phyloP scores from a whole-genome alignment of 805 yeast species.

The Sugiyamaella marilandica region DNA sequence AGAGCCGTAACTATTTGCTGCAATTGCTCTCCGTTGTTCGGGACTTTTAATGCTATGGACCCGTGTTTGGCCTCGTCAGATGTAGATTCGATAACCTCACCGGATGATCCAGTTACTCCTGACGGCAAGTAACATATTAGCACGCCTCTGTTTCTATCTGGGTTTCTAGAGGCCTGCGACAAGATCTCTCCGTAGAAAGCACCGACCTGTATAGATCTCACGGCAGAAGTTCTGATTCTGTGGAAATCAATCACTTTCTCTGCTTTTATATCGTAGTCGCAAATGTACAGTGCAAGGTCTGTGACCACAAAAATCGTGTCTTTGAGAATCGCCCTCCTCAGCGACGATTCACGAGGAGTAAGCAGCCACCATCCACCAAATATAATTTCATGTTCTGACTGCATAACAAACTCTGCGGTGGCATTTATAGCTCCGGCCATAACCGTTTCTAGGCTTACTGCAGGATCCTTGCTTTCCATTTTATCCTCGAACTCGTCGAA shows the following conservation, averaged over 20 bases:
- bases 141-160: constrained; percentile 20
- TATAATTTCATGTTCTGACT: constrained; percentile 22
- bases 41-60: constrained; percentile 16
- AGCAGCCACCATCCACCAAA: constrained; percentile 36
- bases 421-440: constrained; percentile 24
- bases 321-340: constrained; percentile 15
- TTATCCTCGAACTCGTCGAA: constrained; percentile 42
- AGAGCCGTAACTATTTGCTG: constrained; percentile 4
- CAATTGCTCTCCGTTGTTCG: not conserved
- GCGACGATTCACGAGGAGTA: constrained; percentile 19
- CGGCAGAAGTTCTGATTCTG: constrained; percentile 10
- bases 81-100: not conserved
- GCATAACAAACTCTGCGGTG: constrained; percentile 22
- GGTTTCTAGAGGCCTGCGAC: constrained; percentile 18
- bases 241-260: constrained; percentile 22
- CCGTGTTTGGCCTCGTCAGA: not conserved
- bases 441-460: constrained; percentile 29
- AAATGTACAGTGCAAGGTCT: constrained; percentile 24
- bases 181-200: constrained; percentile 23
- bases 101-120: constrained; percentile 19
- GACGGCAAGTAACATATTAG: constrained; percentile 22
- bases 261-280: constrained; percentile 21
- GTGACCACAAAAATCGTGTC: constrained; percentile 30
- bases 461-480: constrained; percentile 25
- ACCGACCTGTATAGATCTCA: constrained; percentile 21